Evolutionary conservation across 2,329 filamentous ascomycete species (phyloP).

Genomic region (Calonectria henricotiae): DNA sequence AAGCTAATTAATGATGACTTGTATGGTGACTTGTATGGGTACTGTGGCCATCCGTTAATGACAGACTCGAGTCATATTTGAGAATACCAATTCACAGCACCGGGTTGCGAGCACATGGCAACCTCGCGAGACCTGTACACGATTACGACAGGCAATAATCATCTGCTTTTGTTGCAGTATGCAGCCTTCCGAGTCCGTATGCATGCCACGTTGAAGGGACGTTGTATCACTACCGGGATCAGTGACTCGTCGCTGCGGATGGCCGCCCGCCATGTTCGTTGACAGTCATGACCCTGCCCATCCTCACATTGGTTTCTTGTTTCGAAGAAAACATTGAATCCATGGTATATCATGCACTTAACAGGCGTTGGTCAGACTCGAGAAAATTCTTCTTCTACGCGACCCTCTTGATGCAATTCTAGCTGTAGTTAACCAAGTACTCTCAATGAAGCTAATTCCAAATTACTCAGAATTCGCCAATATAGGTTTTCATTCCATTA

Average conservation of each 20-base stretch:
- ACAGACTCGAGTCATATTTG: not conserved
- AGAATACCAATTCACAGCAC: constrained; percentile 4
- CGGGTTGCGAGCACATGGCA: not conserved
- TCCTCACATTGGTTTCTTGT: not conserved
- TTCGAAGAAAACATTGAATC: too few relatives aligned
- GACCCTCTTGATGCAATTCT: too few relatives aligned
- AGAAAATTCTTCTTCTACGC: too few relatives aligned
- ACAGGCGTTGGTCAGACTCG: too few relatives aligned
- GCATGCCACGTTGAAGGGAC: constrained; percentile 18
- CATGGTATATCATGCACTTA: too few relatives aligned
- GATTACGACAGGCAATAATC: not conserved
- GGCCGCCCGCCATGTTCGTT: not conserved
- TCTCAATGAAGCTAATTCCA: too few relatives aligned
- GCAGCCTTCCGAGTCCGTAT: not conserved
- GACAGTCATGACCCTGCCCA: not conserved
- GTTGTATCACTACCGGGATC: constrained; percentile 28
- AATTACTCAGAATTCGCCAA: not conserved
- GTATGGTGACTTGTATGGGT: too few relatives aligned
- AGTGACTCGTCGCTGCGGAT: not conserved
- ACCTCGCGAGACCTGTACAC: not conserved
- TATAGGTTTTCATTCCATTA: not conserved
- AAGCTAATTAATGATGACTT: not conserved
- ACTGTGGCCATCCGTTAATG: not conserved
- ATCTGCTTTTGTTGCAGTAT: constrained; percentile 3
- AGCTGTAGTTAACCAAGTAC: too few relatives aligned